Base-by-base conservation (phyloP, 108 stramenopile genomes). In the Cyclotella distinguenda region DNA sequence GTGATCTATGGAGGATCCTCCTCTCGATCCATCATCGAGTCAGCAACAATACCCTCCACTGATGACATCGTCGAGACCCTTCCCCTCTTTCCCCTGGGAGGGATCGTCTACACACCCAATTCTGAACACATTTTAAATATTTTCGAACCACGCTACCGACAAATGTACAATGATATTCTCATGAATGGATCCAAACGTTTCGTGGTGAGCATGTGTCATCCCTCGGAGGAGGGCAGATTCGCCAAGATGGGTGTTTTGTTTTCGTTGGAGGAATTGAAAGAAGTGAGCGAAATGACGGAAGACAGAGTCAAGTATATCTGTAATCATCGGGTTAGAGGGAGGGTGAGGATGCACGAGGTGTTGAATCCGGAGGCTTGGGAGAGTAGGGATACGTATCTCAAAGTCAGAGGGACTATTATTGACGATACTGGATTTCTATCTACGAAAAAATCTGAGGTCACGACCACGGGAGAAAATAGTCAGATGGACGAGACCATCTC, bases 241-340 rank as follows among this genome's bases (percentile, higher is more conserved):
- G 92, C 92, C 0, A 50, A 85, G 60, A 81, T 79, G 31, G 92
- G 92, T 4, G 88, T 93, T 9, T 48, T 93, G 47, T 89, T 93
- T 66, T 78, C 84, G 46, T 47, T 93, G 35, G 84, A 90, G 57
- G 92, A 93, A 50, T 64, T 93, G 66, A 90, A 90, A 60, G 92
- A 93, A 61, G 92, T 93, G 4, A 78, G 76, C 30, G 88, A 88
- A 56, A 85, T 87, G 64, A 93, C 92, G 13, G 74, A 53, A 3
- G 92, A 93, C 74, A 79, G 81, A 51, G 88, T 93, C 62, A 93
- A 93, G 66, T 93, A 90, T 63, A 88, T 93, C 72, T 93, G 92
- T 82, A 85, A 81, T 45, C 92, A 93, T 67, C 79, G 84, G 13
- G 92, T 93, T 1, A 83, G 85, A 11, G 85, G 87, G 21, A 82